These are phyloP conservation scores for Leccinum longicurvipes DNA, from an alignment of 768 basidiomycete species.

Conservation along the genomic window DNA sequence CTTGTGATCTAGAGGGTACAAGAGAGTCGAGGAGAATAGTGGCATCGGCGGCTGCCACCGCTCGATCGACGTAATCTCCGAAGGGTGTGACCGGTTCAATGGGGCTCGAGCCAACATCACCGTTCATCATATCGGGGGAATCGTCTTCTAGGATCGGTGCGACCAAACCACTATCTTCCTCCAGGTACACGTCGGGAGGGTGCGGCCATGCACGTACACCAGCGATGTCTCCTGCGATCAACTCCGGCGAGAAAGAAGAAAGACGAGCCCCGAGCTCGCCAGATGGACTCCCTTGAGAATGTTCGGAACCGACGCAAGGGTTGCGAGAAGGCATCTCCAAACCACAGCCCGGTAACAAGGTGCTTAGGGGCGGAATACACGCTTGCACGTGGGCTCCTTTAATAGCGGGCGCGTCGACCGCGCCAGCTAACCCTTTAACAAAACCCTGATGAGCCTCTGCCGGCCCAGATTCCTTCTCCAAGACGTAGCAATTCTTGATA, in stretches of 20 bases:
- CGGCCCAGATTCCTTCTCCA: conserved; percentile 48
- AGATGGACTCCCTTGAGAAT: background rate
- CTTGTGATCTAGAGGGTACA: conserved; percentile 15
- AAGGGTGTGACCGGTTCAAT: conserved; percentile 76
- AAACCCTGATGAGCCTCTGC: conserved; percentile 51
- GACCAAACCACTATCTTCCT: conserved; percentile 40
- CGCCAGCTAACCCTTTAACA: conserved; percentile 68
- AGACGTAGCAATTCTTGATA: conserved; percentile 62
- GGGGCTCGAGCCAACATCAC: conserved; percentile 62
- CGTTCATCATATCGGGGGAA: conserved; percentile 52
- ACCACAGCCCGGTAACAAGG: conserved; percentile 14
- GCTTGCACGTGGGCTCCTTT: conserved; percentile 83
- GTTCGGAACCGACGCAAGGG: conserved; percentile 3
- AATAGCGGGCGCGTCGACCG: conserved; percentile 78
- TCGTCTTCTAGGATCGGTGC: conserved; percentile 64
- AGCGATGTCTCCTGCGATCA: conserved; percentile 1
- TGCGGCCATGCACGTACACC: conserved; percentile 17
- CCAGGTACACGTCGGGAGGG: conserved; percentile 17
- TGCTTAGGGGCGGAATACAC: conserved; percentile 73
- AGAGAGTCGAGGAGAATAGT: conserved; percentile 24
- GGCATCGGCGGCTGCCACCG: conserved; percentile 45
- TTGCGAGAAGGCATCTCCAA: conserved; percentile 12
- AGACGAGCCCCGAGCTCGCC: background rate
- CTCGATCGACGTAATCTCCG: conserved; percentile 71
- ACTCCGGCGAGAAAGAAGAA: conserved; percentile 13